Evolutionary conservation across 768 basidiomycete species (phyloP).

Genomic region (Lyophyllum semitale): DNA sequence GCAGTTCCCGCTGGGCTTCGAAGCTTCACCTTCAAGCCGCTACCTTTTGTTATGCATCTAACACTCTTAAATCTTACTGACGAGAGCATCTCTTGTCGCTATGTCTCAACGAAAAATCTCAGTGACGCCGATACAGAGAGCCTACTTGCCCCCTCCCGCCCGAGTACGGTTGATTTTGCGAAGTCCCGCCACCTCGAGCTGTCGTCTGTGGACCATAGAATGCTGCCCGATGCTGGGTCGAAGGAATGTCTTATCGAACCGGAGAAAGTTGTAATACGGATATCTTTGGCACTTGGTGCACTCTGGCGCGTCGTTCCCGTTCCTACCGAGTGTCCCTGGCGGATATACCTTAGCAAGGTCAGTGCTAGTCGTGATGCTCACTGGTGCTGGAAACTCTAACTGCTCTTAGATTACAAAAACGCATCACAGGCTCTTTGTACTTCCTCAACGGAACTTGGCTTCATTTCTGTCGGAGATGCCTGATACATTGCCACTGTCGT

Average conservation of each 20-base stretch:
- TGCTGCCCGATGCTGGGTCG: not conserved
- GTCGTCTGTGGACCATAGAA: not conserved
- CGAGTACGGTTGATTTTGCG: not conserved
- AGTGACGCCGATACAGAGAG: not conserved
- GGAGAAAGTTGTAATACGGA: conserved; percentile 24
- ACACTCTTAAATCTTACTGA: conserved; percentile 13
- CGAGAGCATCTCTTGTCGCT: conserved; percentile 9
- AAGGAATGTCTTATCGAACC: conserved; percentile 24
- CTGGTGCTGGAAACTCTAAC: not conserved
- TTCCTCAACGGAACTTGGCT: conserved; percentile 59
- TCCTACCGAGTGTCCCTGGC: conserved; percentile 54
- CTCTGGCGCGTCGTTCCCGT: conserved; percentile 49
- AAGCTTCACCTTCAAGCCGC: too few relatives aligned
- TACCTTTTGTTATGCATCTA: conserved; percentile 5
- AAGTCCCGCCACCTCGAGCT: conserved; percentile 1
- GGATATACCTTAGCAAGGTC: conserved; percentile 57
- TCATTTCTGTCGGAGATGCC: conserved; percentile 64
- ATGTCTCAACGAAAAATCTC: not conserved
- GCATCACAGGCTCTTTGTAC: conserved; percentile 50
- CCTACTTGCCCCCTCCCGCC: not conserved
- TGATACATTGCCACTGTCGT: conserved; percentile 67
- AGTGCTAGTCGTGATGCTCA: conserved; percentile 17
- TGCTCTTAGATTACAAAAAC: conserved; percentile 43
- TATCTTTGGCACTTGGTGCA: conserved; percentile 32
- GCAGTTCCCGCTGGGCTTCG: too few relatives aligned